A percentile compares a stretch with the other conserved stretches of the same genome.
phyloP scores from a whole-genome alignment of 1,139 yeast genomes.

The Pichia sp. region DNA sequence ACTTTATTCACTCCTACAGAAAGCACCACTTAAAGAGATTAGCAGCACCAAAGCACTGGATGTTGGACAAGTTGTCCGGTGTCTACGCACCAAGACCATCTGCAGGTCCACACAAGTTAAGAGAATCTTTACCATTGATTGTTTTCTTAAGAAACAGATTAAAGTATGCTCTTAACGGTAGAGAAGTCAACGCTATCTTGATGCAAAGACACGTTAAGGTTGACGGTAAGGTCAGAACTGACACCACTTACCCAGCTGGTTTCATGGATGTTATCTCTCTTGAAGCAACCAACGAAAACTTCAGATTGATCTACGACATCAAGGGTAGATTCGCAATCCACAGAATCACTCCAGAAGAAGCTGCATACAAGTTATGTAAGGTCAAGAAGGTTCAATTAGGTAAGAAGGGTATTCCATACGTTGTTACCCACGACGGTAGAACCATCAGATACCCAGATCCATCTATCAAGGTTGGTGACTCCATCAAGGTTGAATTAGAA shows the following conservation, averaged over 20 bases:
- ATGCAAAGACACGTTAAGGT: slow-evolving; percentile 99
- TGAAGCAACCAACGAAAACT: slow-evolving; percentile 98
- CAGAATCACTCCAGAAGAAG: slow-evolving; percentile 99
- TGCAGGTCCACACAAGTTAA: slow-evolving; percentile 99
- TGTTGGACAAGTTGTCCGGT: slow-evolving; percentile 99
- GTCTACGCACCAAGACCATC: slow-evolving; percentile 99
- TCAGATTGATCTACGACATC: slow-evolving; percentile 96
- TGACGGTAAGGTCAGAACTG: slow-evolving; percentile 99
- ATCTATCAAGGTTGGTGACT: slow-evolving; percentile 89
- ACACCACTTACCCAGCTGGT: slow-evolving; percentile 98
- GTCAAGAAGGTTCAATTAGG: slow-evolving; percentile 97
- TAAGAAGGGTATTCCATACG: slow-evolving; percentile 96
- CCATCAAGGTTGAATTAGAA: slow-evolving; percentile 93
- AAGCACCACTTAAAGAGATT: slow-evolving; percentile 97
- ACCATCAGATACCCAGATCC: slow-evolving; percentile 99
- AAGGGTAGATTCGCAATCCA: slow-evolving; percentile 99
- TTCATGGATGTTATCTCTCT: slow-evolving; percentile 97
- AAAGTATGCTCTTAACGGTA: slow-evolving; percentile 98
- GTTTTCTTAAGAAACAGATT: slow-evolving; percentile 99
- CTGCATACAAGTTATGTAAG: slow-evolving; percentile 95
- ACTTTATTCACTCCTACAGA: slow-evolving; percentile 21
- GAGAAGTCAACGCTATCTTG: slow-evolving; percentile 98
- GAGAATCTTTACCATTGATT: slow-evolving; percentile 98
- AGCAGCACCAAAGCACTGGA: slow-evolving; percentile 99
- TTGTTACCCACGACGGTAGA: slow-evolving; percentile 99